Base-by-base conservation (phyloP, 2,329 filamentous ascomycete genomes). In the Trichoderma sp. region DNA sequence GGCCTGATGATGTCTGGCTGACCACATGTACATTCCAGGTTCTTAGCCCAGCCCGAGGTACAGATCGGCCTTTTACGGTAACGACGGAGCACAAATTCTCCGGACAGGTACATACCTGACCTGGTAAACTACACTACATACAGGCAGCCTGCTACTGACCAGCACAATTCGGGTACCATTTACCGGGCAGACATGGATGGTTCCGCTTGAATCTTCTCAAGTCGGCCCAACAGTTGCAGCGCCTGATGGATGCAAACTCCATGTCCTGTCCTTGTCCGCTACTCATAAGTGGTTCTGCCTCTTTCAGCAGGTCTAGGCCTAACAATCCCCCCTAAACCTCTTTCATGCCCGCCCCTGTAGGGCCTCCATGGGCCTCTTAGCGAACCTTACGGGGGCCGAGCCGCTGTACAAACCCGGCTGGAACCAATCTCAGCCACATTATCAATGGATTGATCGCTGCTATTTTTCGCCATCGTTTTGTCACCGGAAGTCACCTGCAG, bases 341-440 rank as follows among this genome's bases (percentile, higher is more conserved):
- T 30, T 21, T 56, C 43, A 60, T 62, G 57, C 67, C 67, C 51
- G 67, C 8, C 11, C 57, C 32, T 60, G 28, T n/a, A 30, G 57
- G 57, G 66, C 36, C 34, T 36, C 34, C 34, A 36, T 36, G 34
- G 34, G 34, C 34, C 57, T 62, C 21, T 15, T 70, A 62, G 67
- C 67, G 67, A 70, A 70, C 53, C 62, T 68, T 67, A 67, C 62
- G 70, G 70, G 70, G 70, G 70, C 68, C 68, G 68, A 71, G 68
- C 68, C 68, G 68, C 60, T 56, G 58, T 62, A 34, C 57, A 53
- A 63, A 70, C 67, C 58, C 43, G 56, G 30, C 34, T 36, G 34
- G 34, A 36, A 36, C 61, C 68, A 64, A 47, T 47, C 64, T 21
- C 68, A 71, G 68, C 68, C 68, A 71, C 67, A 57, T 56, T 26